Conservation (phyloP, 139 green algal genomes). For the Nannochloris sp. region DNA sequence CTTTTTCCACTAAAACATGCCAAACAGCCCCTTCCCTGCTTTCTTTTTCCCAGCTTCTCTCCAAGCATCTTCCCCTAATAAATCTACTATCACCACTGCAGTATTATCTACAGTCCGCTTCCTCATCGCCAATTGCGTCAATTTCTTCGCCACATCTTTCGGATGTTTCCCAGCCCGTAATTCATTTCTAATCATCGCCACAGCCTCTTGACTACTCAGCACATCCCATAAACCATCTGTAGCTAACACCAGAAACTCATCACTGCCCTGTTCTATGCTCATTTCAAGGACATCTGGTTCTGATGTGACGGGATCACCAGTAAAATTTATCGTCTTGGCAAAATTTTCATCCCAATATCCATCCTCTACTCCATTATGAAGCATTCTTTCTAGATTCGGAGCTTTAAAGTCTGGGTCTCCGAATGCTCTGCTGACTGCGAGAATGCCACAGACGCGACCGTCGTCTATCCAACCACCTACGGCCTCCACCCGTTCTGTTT, state of each 20-base stretch:
- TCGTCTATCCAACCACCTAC: constrained; percentile 54
- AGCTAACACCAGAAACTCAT: constrained; percentile 71
- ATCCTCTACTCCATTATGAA: constrained; percentile 33
- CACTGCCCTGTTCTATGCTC: constrained; percentile 22
- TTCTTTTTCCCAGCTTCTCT: constrained; percentile 7
- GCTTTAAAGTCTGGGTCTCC: constrained; percentile 67
- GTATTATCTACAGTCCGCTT: constrained; percentile 42
- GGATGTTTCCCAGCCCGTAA: constrained; percentile 23
- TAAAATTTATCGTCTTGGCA: constrained; percentile 32
- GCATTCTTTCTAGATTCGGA: constrained; percentile 30
- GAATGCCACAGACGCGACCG: constrained; percentile 66
- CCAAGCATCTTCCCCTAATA: constrained; percentile 4
- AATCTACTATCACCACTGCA: constrained; percentile 41
- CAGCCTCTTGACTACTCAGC: constrained; percentile 35
- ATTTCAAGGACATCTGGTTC: constrained; percentile 52
- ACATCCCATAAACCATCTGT: constrained; percentile 67
- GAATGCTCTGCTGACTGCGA: constrained; percentile 71
- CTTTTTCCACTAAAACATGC: constrained; percentile 6
- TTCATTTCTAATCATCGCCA: constrained; percentile 19
- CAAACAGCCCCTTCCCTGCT: constrained; percentile 14
- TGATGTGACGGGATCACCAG: constrained; percentile 45
- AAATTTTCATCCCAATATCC: constrained; percentile 40
- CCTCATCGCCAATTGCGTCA: constrained; percentile 27
- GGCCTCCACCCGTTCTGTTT: constrained; percentile 36
- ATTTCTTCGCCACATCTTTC: constrained; percentile 27